These are phyloP conservation scores for Gnaphalium uliginosum DNA, from an alignment of 129 eudicot species.

Conservation along the genomic window DNA sequence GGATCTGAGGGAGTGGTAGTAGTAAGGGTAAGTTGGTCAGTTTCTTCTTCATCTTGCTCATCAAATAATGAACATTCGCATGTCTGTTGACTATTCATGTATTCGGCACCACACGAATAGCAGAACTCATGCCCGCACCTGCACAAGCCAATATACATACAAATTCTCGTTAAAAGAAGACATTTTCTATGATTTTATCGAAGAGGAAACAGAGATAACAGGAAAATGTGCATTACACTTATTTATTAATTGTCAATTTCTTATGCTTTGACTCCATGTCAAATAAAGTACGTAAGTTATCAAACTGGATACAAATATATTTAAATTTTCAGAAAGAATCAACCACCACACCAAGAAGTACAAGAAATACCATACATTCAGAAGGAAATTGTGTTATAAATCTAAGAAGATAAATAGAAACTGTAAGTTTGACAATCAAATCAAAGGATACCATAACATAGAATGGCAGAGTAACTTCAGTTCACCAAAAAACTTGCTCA, in stretches of 20 bases:
- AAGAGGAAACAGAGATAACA: neutral
- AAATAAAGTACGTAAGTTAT: no score
- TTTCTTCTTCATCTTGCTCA: slow-evolving; percentile 30
- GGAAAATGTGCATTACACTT: neutral
- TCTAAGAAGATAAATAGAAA: no score
- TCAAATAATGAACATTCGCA: slow-evolving; percentile 65
- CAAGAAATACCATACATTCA: no score
- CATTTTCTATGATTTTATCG: neutral
- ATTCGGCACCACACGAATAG: slow-evolving; percentile 85
- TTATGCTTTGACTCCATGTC: neutral
- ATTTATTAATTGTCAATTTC: neutral
- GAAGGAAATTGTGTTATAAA: no score
- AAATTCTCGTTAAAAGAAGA: neutral
- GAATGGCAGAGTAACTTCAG: no score
- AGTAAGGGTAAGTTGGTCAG: slow-evolving; percentile 41
- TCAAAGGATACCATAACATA: no score
- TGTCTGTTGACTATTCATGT: slow-evolving; percentile 53
- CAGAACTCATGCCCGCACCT: slow-evolving; percentile 97
- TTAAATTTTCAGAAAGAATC: no score
- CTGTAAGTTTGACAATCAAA: no score
- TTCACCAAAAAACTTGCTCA: no score
- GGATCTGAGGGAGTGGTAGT: slow-evolving; percentile 29
- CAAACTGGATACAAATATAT: no score
- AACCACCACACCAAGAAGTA: no score
- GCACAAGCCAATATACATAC: slow-evolving; percentile 1